Evolutionary conservation across 495 filamentous ascomycete species (phyloP).

Genomic region (Xylona heveae): DNA sequence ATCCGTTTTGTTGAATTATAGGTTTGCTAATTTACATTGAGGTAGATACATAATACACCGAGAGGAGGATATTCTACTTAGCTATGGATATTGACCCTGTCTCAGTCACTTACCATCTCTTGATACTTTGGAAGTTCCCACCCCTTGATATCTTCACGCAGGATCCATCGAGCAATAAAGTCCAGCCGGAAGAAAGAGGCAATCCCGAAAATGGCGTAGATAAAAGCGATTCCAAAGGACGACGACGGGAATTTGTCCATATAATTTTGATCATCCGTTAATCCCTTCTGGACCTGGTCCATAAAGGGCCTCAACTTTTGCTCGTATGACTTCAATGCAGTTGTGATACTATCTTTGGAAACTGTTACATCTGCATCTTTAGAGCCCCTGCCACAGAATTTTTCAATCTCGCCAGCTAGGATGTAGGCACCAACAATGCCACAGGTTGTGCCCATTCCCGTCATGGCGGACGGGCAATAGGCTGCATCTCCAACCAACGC

Average conservation of each 20-base stretch:
- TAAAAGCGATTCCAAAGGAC: constrained; percentile 11
- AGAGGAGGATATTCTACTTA: too few relatives aligned
- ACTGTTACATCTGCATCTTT: background rate
- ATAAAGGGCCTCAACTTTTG: constrained; percentile 21
- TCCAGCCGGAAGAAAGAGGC: constrained; percentile 17
- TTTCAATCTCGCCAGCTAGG: constrained; percentile 28
- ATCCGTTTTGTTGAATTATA: too few relatives aligned
- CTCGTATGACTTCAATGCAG: constrained; percentile 22
- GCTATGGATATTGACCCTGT: too few relatives aligned
- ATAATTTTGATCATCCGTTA: constrained; percentile 8
- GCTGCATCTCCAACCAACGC: constrained; percentile 34
- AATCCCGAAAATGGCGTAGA: constrained; percentile 14
- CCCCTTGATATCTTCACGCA: constrained; percentile 15
- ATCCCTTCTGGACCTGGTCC: constrained; percentile 16
- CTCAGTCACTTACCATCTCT: constrained; percentile 11
- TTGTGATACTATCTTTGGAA: constrained; percentile 3
- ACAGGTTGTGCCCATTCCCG: constrained; percentile 27
- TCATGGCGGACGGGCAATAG: constrained; percentile 24
- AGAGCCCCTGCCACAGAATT: constrained; percentile 9
- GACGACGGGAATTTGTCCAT: constrained; percentile 12
- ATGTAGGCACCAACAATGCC: constrained; percentile 27
- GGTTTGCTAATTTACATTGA: too few relatives aligned
- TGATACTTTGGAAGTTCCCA: constrained; percentile 24
- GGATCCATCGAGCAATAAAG: constrained; percentile 13
- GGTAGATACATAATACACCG: too few relatives aligned